phyloP scores from a whole-genome alignment of 2,329 filamentous ascomycete genomes.

The Diaporthe sp. region DNA sequence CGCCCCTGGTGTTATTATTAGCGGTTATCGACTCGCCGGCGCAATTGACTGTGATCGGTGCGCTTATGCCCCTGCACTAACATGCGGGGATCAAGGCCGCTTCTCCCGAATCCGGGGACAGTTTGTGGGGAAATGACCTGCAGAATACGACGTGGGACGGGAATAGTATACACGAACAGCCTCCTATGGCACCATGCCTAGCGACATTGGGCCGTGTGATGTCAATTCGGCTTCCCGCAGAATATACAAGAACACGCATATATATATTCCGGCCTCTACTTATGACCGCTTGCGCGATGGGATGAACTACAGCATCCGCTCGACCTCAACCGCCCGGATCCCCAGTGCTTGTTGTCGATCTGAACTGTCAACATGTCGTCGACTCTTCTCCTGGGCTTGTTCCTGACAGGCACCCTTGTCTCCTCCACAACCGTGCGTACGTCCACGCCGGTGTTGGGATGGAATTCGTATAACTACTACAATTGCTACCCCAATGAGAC shows the following conservation, averaged over 20 bases:
- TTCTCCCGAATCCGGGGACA: constrained; percentile 16
- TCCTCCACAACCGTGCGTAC: constrained; percentile 38
- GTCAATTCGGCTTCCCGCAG: neutral
- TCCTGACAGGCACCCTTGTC: constrained; percentile 32
- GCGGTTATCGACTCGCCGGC: constrained; percentile 16
- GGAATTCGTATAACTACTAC: constrained; percentile 73
- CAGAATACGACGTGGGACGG: constrained; percentile 30
- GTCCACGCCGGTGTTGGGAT: constrained; percentile 61
- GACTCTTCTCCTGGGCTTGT: constrained; percentile 13
- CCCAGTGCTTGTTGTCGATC: neutral
- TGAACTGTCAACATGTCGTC: constrained; percentile 18
- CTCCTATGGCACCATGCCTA: constrained; percentile 17
- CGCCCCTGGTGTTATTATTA: neutral
- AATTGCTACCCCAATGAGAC: constrained; percentile 62
- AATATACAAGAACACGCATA: neutral
- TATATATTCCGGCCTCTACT: neutral
- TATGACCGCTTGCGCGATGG: neutral
- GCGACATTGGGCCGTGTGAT: constrained; percentile 10
- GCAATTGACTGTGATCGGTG: constrained; percentile 32
- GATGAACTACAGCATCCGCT: neutral
- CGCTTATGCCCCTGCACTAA: constrained; percentile 31
- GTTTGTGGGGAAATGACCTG: constrained; percentile 20
- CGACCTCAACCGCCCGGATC: neutral
- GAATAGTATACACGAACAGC: neutral
- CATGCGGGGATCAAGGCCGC: constrained; percentile 18